Percentiles rank a stretch among this genome's conserved stretches.
phyloP scores from a whole-genome alignment of 2,329 filamentous ascomycete genomes.

The Bertia moriformis region DNA sequence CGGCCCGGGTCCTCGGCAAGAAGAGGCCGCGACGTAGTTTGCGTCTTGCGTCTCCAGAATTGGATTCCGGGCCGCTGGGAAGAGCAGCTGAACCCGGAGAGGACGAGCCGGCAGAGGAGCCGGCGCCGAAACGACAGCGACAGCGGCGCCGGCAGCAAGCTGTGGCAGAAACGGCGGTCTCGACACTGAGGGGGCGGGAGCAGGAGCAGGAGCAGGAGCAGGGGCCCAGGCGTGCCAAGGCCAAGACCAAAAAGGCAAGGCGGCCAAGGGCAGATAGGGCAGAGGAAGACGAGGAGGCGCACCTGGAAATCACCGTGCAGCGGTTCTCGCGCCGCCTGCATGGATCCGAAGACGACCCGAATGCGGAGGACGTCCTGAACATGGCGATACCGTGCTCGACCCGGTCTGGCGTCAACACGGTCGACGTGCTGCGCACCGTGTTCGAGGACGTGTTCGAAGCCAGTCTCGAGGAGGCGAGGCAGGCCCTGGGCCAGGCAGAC shows the following conservation, averaged over 20 bases:
- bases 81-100: slow-evolving; percentile 9
- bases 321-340: slow-evolving; percentile 18
- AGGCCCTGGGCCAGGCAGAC: slow-evolving; percentile 23
- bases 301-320: slow-evolving; percentile 4
- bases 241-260: neutral
- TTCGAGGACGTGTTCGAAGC: slow-evolving; percentile 44
- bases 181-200: slow-evolving; percentile 1
- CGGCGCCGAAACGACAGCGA: slow-evolving; percentile 14
- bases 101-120: slow-evolving; percentile 6
- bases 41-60: neutral
- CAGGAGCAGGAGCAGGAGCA: neutral
- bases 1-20: neutral
- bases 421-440: slow-evolving; percentile 47
- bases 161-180: too few species aligned
- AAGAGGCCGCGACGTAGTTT: slow-evolving; percentile 2
- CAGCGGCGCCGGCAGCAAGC: too few species aligned
- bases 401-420: slow-evolving; percentile 26
- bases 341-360: slow-evolving; percentile 25
- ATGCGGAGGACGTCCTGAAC: slow-evolving; percentile 27
- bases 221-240: neutral
- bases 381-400: too few species aligned
- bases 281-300: neutral
- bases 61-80: neutral
- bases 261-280: neutral
- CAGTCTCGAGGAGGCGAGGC: slow-evolving; percentile 29